These are phyloP conservation scores for Trifolium repens DNA, from an alignment of 306 rosid species.

Conservation along the genomic window DNA sequence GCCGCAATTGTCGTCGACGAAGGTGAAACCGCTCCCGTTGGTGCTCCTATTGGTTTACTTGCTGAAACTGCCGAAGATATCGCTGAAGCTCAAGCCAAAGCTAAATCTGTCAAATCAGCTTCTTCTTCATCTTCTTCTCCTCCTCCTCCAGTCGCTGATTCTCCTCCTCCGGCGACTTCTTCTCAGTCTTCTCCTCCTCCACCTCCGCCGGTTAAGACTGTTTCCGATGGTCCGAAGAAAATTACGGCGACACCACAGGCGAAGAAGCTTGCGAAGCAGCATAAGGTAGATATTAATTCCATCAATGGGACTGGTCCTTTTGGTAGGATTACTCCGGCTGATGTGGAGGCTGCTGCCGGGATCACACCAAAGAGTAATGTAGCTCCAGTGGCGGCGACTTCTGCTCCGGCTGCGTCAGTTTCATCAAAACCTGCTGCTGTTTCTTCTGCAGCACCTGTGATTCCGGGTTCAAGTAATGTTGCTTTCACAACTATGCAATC, in stretches of 20 bases:
- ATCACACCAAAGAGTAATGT: constrained; percentile 55
- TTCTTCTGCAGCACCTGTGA: constrained; percentile 41
- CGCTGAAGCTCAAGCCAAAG: constrained; percentile 73
- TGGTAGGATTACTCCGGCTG: constrained; percentile 79
- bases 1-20: constrained; percentile 84
- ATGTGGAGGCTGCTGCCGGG: constrained; percentile 82
- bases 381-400: constrained; percentile 13
- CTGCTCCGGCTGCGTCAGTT: not conserved
- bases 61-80: constrained; percentile 78
- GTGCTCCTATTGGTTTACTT: constrained; percentile 79
- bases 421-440: not conserved
- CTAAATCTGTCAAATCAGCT: constrained; percentile 60
- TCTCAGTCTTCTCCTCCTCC: constrained; percentile 55
- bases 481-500: constrained; percentile 93
- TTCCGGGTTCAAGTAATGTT: constrained; percentile 80
- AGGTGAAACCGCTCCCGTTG: constrained; percentile 86
- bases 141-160: not conserved
- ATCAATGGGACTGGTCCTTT: constrained; percentile 74
- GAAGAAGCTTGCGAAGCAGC: constrained; percentile 87
- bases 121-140: constrained; percentile 2
- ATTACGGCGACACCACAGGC: constrained; percentile 88
- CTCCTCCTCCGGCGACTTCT: constrained; percentile 43
- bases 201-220: constrained; percentile 42
- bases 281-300: constrained; percentile 71
- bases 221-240: constrained; percentile 60